These are phyloP conservation scores for Candida dendrica DNA, from an alignment of 805 yeast genomes.

Conservation along the genomic window DNA sequence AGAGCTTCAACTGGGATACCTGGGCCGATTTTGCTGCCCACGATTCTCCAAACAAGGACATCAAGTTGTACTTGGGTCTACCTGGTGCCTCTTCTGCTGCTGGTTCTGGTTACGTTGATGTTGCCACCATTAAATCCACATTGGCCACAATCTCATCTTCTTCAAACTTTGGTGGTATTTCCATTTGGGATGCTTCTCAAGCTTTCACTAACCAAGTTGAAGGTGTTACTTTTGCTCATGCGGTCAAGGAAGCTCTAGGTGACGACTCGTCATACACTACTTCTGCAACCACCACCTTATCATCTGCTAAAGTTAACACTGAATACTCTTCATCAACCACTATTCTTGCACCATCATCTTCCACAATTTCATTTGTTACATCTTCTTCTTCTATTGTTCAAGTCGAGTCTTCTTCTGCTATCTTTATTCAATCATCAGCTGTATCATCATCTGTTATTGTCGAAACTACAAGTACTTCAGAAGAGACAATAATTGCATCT, in stretches of 20 bases:
- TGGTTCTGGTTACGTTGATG: slow-evolving; percentile 50
- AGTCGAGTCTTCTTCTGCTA: too few relatives aligned
- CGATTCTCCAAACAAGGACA: slow-evolving; percentile 58
- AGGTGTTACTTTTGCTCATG: slow-evolving; percentile 36
- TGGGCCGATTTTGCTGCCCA: slow-evolving; percentile 62
- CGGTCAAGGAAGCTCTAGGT: slow-evolving; percentile 35
- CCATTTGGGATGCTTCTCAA: slow-evolving; percentile 89
- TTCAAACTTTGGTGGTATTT: slow-evolving; percentile 77
- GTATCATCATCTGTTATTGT: slow-evolving; percentile 1
- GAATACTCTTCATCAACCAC: slow-evolving; percentile 1
- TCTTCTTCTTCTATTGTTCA: slow-evolving; percentile 5
- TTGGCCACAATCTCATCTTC: slow-evolving; percentile 70
- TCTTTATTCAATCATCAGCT: too few relatives aligned
- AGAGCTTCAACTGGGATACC: slow-evolving; percentile 58
- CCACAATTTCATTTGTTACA: slow-evolving; percentile 3
- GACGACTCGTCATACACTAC: background rate
- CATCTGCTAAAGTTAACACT: background rate
- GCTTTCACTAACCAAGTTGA: slow-evolving; percentile 41
- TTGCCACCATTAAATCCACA: slow-evolving; percentile 30
- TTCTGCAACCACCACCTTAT: too few relatives aligned
- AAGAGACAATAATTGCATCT: background rate
- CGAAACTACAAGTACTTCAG: background rate
- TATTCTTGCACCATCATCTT: slow-evolving; percentile 2
- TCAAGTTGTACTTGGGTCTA: slow-evolving; percentile 67
- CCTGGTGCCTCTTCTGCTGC: slow-evolving; percentile 61